Base-by-base conservation (phyloP, 78 protist species). In the Dictyostelium citrinum region DNA sequence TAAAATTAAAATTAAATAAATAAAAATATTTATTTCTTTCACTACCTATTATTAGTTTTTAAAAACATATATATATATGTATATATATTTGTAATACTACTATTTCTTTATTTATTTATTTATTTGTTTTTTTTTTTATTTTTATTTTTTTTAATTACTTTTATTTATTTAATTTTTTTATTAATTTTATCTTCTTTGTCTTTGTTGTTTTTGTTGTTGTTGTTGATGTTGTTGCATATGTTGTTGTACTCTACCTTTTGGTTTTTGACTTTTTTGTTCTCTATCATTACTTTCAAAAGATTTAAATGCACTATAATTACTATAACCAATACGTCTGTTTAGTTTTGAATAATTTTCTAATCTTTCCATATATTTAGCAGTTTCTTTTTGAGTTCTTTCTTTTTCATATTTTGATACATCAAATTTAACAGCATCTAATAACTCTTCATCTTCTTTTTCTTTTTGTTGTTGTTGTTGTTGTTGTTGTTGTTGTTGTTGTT, bases 361-460 rank as follows among this genome's bases (percentile, higher is more conserved):
- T 85, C 91, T 74, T 61, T 85, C 91, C 60, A 85, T 22, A 60
- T 85, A 85, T 33, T 71, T 45, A 7, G 77, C 68, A 14, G 83
- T 74, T 24, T 76, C 75, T 43, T 41, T 76, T 76, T 85, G 82
- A 60, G 27, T 83, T 37, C 29, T 55, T 27, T 85, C 91, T 27
- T 31, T 33, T 24, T 85, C 91, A 20, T 70, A 70, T 70, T 70
- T 70, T 14, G 46, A 16, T 16, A 33, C 24, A 33, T 70, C 77
- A 33, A 70, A 70, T 70, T 70, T 70, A 33, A 29, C 37, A 14
- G 37, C 43, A 64, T 64, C 72, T 20, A 55, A 55, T 55, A 55
- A 20, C 20, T 55, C 64, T 55, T 55, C 64, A 1, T 55, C 64
- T 55, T 55, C 64, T 55, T 55, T 55, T 55, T 49, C 60, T 14